Conservation (phyloP, 805 yeast species). For the Lipomyces sp. region DNA sequence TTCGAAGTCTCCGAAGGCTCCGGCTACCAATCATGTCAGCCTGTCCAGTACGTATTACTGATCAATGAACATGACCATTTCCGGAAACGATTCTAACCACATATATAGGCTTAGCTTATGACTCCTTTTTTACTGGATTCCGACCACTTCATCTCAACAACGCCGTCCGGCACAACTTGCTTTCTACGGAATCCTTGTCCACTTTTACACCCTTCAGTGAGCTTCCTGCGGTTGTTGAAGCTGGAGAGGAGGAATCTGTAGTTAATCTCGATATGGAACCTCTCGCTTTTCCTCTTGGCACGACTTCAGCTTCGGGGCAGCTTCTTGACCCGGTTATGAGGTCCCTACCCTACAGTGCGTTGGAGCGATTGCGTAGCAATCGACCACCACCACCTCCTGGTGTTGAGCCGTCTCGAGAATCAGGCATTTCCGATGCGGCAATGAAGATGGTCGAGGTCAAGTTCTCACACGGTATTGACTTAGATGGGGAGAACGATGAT, state of each 20-base stretch:
- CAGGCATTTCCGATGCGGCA: conserved; percentile 24
- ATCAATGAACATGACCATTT: not conserved
- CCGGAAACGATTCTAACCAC: not conserved
- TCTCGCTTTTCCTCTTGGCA: conserved; percentile 25
- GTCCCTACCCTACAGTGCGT: conserved; percentile 19
- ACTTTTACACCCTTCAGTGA: conserved; percentile 5
- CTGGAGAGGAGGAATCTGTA: conserved; percentile 14
- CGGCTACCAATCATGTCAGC: conserved; percentile 13
- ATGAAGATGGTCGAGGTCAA: conserved; percentile 25
- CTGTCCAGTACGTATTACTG: conserved; percentile 16
- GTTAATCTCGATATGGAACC: conserved; percentile 17
- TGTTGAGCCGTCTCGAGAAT: conserved; percentile 6
- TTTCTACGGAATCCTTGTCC: not conserved
- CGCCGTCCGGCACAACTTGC: not conserved
- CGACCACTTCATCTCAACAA: conserved; percentile 26
- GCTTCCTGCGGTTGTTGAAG: conserved; percentile 10
- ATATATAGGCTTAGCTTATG: conserved; percentile 28
- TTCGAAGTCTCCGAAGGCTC: conserved; percentile 14
- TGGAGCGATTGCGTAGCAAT: conserved; percentile 26
- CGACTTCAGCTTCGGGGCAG: conserved; percentile 24
- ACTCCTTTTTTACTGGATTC: conserved; percentile 34
- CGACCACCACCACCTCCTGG: conserved; percentile 34
- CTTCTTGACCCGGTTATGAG: conserved; percentile 27
- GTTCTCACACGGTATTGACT: conserved; percentile 8
- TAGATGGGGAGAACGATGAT: conserved; percentile 12